Conservation (phyloP, 345 rosid species). For the Eucalyptus erythrocorys region DNA sequence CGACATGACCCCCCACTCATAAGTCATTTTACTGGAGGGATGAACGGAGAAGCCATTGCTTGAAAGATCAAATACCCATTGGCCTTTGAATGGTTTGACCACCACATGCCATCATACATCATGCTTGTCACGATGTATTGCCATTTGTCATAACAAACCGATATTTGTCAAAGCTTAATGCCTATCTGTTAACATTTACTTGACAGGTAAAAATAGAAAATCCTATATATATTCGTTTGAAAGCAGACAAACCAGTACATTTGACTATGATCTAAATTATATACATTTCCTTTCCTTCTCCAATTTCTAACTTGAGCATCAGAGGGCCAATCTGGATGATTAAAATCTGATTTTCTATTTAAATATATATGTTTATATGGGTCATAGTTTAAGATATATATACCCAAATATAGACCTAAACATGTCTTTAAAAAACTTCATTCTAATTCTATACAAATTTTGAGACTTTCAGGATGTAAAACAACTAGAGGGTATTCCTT, state of each 20-base stretch:
- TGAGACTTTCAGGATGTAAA: too few species aligned
- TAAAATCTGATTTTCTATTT: neutral
- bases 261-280: neutral
- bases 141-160: too few species aligned
- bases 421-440: too few species aligned
- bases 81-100: neutral
- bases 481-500: too few species aligned
- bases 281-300: neutral
- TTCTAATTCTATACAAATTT: accelerated
- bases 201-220: neutral
- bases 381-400: too few species aligned
- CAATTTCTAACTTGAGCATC: neutral
- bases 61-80: neutral
- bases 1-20: accelerated
- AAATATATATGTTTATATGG: neutral
- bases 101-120: neutral
- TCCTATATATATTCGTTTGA: neutral
- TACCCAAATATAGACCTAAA: too few species aligned
- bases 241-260: neutral
- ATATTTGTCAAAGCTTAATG: neutral
- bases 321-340: neutral
- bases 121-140: neutral
- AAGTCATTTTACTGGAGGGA: neutral
- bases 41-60: neutral
- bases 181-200: neutral